Evolutionary conservation across 805 yeast genomes (phyloP).

Genomic region (Barnettozyma populi): DNA sequence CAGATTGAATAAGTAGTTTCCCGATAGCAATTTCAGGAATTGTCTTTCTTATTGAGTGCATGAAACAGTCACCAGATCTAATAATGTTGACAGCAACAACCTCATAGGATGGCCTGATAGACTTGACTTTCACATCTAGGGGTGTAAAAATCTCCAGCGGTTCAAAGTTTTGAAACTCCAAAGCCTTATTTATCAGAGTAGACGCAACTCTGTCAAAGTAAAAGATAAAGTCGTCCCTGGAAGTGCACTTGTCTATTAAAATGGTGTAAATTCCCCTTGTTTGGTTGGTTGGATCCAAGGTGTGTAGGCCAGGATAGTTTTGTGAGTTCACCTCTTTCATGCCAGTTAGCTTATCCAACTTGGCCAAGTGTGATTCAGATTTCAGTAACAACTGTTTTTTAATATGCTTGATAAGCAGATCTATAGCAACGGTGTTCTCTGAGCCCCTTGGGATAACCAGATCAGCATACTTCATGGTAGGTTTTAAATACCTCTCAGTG

Average conservation of each 20-base stretch:
- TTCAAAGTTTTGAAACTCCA: slow-evolving; percentile 45
- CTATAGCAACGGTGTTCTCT: slow-evolving; percentile 76
- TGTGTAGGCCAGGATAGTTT: slow-evolving; percentile 15
- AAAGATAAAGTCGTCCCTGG: slow-evolving; percentile 76
- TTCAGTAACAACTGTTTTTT: slow-evolving; percentile 62
- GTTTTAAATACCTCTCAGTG: slow-evolving; percentile 67
- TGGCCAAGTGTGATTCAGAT: slow-evolving; percentile 61
- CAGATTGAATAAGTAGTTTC: slow-evolving; percentile 81
- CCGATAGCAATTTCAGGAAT: slow-evolving; percentile 79
- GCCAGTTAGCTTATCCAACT: slow-evolving; percentile 52
- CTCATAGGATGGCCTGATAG: slow-evolving; percentile 34
- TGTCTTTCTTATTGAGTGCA: slow-evolving; percentile 68
- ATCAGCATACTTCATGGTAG: slow-evolving; percentile 77
- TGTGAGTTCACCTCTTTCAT: slow-evolving; percentile 26
- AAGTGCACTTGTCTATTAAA: slow-evolving; percentile 48
- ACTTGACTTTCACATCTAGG: slow-evolving; percentile 23
- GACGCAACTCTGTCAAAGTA: slow-evolving; percentile 81
- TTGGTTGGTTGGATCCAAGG: slow-evolving; percentile 52
- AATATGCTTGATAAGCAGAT: slow-evolving; percentile 74
- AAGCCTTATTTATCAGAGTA: slow-evolving; percentile 60
- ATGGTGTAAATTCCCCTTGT: slow-evolving; percentile 67
- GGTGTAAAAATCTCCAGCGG: slow-evolving; percentile 39
- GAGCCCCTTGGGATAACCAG: slow-evolving; percentile 87
- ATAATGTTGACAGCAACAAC: slow-evolving; percentile 74
- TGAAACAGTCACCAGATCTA: slow-evolving; percentile 90